These are phyloP conservation scores for Candida khao-thaluensis DNA, from an alignment of 805 yeast genomes.

Conservation along the genomic window DNA sequence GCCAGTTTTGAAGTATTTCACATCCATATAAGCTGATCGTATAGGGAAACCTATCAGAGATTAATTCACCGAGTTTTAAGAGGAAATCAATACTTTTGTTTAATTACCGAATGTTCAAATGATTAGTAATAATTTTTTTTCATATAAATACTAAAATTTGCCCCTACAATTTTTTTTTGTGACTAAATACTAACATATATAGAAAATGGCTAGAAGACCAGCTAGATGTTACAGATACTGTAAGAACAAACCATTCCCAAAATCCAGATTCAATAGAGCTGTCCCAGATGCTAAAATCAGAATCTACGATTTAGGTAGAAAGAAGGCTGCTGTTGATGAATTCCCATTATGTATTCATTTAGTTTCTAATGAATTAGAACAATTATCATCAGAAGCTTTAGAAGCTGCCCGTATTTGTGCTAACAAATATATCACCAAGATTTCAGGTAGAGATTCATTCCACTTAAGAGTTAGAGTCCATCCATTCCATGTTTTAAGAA, in stretches of 20 bases:
- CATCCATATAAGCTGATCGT: no score
- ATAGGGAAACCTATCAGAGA: background rate
- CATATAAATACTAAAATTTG: constrained; percentile 6
- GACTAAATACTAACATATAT: no score
- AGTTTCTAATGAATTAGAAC: constrained; percentile 99
- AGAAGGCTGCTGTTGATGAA: constrained; percentile 99
- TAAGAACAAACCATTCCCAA: constrained; percentile 99
- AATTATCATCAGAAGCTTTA: constrained; percentile 98
- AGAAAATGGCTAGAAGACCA: constrained; percentile 99
- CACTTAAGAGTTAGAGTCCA: constrained; percentile 99
- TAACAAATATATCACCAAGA: constrained; percentile 97
- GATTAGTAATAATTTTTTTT: constrained; percentile 3
- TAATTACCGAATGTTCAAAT: no score
- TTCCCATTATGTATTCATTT: constrained; percentile 99
- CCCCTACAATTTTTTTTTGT: no score
- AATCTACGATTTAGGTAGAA: constrained; percentile 98
- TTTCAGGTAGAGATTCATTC: constrained; percentile 99
- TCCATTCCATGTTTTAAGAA: constrained; percentile 99
- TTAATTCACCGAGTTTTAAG: no score
- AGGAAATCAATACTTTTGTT: no score
- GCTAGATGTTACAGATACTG: constrained; percentile 99
- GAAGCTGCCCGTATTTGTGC: constrained; percentile 99
- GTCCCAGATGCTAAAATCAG: constrained; percentile 99
- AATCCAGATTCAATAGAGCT: constrained; percentile 99
- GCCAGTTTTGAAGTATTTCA: no score